These are phyloP conservation scores for Argentina anserina DNA, from an alignment of 306 rosid species.

Conservation along the genomic window DNA sequence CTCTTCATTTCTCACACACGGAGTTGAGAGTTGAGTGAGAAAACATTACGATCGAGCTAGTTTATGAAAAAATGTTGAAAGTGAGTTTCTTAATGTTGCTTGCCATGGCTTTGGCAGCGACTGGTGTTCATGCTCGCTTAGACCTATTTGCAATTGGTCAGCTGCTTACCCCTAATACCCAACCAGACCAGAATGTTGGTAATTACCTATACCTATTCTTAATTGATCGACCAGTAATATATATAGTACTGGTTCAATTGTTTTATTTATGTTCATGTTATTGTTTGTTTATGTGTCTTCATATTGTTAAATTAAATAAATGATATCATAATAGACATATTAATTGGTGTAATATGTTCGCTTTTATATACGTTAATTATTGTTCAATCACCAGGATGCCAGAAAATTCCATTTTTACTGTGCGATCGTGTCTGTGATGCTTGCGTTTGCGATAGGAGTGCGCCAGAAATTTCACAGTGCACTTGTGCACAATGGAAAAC, in stretches of 20 bases:
- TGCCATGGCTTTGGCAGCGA: not conserved
- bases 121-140: not conserved
- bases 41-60: not conserved
- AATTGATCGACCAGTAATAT: too few species aligned
- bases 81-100: constrained; percentile 5
- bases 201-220: not conserved
- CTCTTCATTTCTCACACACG: not conserved
- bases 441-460: not conserved
- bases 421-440: not conserved
- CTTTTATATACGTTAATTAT: too few species aligned
- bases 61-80: not conserved
- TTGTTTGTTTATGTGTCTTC: not conserved
- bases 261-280: not conserved
- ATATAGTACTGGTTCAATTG: too few species aligned
- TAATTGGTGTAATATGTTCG: too few species aligned
- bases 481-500: not conserved
- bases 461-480: not conserved
- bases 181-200: not conserved
- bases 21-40: not conserved
- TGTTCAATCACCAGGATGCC: not conserved
- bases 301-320: too few species aligned
- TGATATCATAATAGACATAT: too few species aligned
- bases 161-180: not conserved
- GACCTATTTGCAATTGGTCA: not conserved
- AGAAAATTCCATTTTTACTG: not conserved